phyloP scores from a whole-genome alignment of 1,139 yeast species.

The Pichia sp. region DNA sequence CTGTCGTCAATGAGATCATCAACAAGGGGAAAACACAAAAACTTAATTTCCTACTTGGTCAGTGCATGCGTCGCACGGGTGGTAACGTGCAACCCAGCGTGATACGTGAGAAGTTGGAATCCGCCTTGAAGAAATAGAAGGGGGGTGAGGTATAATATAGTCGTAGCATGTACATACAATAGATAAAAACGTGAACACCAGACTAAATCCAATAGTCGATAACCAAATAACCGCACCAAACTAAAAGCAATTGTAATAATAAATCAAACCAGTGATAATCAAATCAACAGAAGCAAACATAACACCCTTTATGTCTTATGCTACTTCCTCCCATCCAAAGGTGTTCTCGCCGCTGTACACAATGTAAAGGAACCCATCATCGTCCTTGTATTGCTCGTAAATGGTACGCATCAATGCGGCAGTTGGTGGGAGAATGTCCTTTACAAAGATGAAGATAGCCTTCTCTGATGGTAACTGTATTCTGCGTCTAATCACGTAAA shows the following conservation, averaged over 20 bases:
- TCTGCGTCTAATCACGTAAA: conserved; percentile 92
- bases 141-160: no score
- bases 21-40: conserved; percentile 56
- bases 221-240: no score
- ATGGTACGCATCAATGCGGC: conserved; percentile 94
- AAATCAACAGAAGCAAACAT: conserved; percentile 1
- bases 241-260: no score
- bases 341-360: conserved; percentile 86
- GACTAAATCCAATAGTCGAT: no score
- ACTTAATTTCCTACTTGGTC: conserved; percentile 72
- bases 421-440: conserved; percentile 95
- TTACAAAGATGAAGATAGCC: conserved; percentile 95
- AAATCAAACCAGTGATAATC: no score
- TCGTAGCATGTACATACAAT: no score
- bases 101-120: no score
- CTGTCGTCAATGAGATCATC: conserved; percentile 49
- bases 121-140: no score
- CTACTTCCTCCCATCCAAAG: conserved; percentile 42
- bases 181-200: no score
- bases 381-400: conserved; percentile 94
- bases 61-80: conserved; percentile 71
- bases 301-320: background rate
- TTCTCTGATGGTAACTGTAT: conserved; percentile 94
- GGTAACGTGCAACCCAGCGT: conserved; percentile 54
- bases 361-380: conserved; percentile 93